Percentiles rank a stretch among this genome's conserved stretches.
Conservation (phyloP, 257 asterid genomes). For the Ehretia macrophylla region DNA sequence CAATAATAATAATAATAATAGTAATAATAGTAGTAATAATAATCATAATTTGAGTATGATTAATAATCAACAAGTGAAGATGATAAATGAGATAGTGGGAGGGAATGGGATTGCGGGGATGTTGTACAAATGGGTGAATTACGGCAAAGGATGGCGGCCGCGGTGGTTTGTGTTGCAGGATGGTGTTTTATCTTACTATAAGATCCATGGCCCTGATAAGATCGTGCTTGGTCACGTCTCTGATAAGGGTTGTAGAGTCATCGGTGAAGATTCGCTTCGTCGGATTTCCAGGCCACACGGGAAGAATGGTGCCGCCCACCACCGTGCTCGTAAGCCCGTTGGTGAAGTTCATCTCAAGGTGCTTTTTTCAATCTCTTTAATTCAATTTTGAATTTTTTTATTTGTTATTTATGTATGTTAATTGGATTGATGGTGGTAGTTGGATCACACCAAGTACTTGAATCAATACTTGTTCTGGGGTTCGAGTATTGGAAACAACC, state of each 20-base stretch:
- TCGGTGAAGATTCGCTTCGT: slow-evolving; percentile 73
- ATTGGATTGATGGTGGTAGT: background rate
- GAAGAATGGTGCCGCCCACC: slow-evolving; percentile 22
- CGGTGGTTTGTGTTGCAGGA: slow-evolving; percentile 96
- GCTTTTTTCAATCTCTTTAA: background rate
- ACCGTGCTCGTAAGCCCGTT: slow-evolving; percentile 52
- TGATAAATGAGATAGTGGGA: slow-evolving; percentile 74
- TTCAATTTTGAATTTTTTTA: too few species aligned
- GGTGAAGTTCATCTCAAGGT: slow-evolving; percentile 98
- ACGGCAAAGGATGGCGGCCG: slow-evolving; percentile 96
- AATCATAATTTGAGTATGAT: slow-evolving; percentile 7
- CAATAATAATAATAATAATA: background rate
- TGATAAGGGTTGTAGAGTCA: slow-evolving; percentile 73
- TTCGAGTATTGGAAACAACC: too few species aligned
- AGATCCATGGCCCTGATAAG: slow-evolving; percentile 93
- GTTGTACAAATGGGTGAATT: slow-evolving; percentile 89
- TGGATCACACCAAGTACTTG: too few species aligned
- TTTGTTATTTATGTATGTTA: too few species aligned
- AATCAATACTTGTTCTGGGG: too few species aligned
- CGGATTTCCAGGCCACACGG: slow-evolving; percentile 41
- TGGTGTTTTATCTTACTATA: slow-evolving; percentile 85
- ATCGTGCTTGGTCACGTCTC: slow-evolving; percentile 54
- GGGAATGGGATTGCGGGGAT: slow-evolving; percentile 78
- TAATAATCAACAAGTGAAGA: slow-evolving; percentile 26
- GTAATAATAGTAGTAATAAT: slow-evolving; percentile 20